Base-by-base conservation (phyloP, 2,329 filamentous ascomycete species). In the Lachnellula arida region DNA sequence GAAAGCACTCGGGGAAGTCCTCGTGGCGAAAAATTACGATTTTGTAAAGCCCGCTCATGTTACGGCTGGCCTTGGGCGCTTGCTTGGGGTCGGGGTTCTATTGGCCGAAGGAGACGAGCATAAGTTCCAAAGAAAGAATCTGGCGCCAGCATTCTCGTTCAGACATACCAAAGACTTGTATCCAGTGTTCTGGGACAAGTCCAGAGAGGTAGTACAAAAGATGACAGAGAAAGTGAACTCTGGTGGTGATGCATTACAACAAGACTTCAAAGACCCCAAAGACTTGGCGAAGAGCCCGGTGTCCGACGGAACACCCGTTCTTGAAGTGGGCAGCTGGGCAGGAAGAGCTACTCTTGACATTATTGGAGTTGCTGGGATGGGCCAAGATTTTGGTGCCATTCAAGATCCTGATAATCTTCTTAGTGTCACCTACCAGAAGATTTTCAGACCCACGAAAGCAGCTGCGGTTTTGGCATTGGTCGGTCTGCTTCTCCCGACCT, bases 101-200 rank as follows among this genome's bases (percentile, higher is more conserved):
- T 75, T 97, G 11, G 88, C 90, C 2, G 92, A 97, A 72, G 92
- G 92, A n/a, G 89, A 95, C 12, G 89, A 92, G 66, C 93, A 97
- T 71, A 94, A 88, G 74, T 75, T 82, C 65, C 88, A 91, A 74
- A 81, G 92, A 47, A 91, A 88, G 69, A 85, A 87, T 56, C 80
- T 96, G 17, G 83, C 87, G 74, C 91, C 91, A 0, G 89, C 90
- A 2, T 96, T 96, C 70, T 80, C 85, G n/a, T 95, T 90, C 67
- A 82, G 91, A 22, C 89, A 95, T 65, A 78, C 96, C 69, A 95
- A 94, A 68, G 81, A 93, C 57, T 75, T 96, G 14, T 94, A 95
- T 65, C 87, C 90, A 0, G 74, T 88, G 5, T 96, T 97, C 71
- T 96, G 91, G 91, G 66, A 73, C 19, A 96, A 95, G 72, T 81